A percentile compares a stretch with the other conserved stretches of the same genome.
Evolutionary conservation across 352 stramenopile species (phyloP).

Genomic region (Hyaloperonospora brassicae): DNA sequence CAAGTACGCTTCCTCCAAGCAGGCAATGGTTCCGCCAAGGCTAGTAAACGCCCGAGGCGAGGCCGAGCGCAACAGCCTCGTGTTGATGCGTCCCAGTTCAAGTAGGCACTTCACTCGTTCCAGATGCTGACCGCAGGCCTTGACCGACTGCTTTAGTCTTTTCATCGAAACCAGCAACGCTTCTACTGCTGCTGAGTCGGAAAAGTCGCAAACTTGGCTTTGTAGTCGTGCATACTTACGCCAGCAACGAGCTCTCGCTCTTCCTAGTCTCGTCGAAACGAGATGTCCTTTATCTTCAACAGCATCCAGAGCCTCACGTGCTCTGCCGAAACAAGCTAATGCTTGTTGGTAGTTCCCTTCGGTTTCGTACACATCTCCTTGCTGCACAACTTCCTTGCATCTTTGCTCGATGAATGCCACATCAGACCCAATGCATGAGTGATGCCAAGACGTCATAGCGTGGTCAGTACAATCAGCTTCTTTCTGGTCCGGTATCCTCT

Average conservation of each 20-base stretch:
- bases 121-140: slow-evolving; percentile 30
- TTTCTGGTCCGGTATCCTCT: background rate
- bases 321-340: slow-evolving; percentile 19
- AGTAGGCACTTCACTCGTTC: slow-evolving; percentile 46
- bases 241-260: slow-evolving; percentile 33
- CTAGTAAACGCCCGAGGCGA: slow-evolving; percentile 34
- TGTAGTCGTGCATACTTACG: slow-evolving; percentile 41
- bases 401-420: slow-evolving; percentile 30
- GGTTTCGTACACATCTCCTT: slow-evolving; percentile 24
- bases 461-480: background rate
- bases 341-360: slow-evolving; percentile 22
- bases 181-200: slow-evolving; percentile 22
- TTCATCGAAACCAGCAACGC: slow-evolving; percentile 35
- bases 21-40: slow-evolving; percentile 17
- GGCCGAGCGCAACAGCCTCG: slow-evolving; percentile 32
- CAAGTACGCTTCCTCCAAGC: slow-evolving; percentile 41
- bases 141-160: slow-evolving; percentile 35
- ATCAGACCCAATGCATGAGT: slow-evolving; percentile 20
- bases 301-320: slow-evolving; percentile 15
- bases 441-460: background rate
- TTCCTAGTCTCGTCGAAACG: slow-evolving; percentile 10
- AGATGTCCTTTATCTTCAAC: slow-evolving; percentile 1
- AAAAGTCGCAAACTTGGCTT: slow-evolving; percentile 16
- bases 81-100: slow-evolving; percentile 36
- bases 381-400: slow-evolving; percentile 41